phyloP scores from a whole-genome alignment of 495 filamentous ascomycete genomes.

The Peziza echinospora region DNA sequence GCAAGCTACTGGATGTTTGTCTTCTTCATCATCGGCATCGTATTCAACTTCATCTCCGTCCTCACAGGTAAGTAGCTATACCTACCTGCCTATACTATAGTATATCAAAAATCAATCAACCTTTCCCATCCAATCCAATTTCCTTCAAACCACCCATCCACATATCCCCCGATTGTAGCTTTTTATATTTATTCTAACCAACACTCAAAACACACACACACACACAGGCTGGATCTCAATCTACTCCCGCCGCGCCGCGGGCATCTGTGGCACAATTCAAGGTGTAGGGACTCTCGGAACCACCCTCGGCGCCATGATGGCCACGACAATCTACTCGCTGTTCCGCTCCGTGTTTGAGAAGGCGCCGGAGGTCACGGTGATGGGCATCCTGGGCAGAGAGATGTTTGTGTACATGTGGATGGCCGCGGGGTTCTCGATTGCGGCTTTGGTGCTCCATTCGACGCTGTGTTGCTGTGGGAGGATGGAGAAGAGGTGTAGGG shows the following conservation, averaged over 20 bases:
- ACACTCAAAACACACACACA: too few relatives aligned
- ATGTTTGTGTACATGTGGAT: slow-evolving; percentile 92
- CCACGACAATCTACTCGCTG: slow-evolving; percentile 58
- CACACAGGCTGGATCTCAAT: slow-evolving; percentile 23
- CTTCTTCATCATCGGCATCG: slow-evolving; percentile 49
- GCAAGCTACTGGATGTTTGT: slow-evolving; percentile 84
- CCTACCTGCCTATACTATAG: too few relatives aligned
- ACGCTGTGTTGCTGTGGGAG: slow-evolving; percentile 45
- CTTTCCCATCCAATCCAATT: too few relatives aligned
- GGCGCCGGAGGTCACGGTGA: slow-evolving; percentile 48
- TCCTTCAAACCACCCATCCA: too few relatives aligned
- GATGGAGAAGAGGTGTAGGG: slow-evolving; percentile 34
- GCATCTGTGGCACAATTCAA: slow-evolving; percentile 28
- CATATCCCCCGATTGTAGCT: too few relatives aligned
- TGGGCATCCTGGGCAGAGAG: slow-evolving; percentile 39
- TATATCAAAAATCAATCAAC: too few relatives aligned
- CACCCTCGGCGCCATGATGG: slow-evolving; percentile 48
- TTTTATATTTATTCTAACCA: too few relatives aligned
- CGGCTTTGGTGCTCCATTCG: slow-evolving; percentile 49
- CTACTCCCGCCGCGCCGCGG: slow-evolving; percentile 27
- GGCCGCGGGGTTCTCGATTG: slow-evolving; percentile 38
- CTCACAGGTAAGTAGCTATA: too few relatives aligned
- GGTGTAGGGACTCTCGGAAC: slow-evolving; percentile 41
- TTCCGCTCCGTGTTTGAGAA: slow-evolving; percentile 50
- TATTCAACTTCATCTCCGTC: slow-evolving; percentile 42